Evolutionary conservation across 371 early-diverging fungal species (phyloP).

Genomic region (Actinomortierella ambigua): DNA sequence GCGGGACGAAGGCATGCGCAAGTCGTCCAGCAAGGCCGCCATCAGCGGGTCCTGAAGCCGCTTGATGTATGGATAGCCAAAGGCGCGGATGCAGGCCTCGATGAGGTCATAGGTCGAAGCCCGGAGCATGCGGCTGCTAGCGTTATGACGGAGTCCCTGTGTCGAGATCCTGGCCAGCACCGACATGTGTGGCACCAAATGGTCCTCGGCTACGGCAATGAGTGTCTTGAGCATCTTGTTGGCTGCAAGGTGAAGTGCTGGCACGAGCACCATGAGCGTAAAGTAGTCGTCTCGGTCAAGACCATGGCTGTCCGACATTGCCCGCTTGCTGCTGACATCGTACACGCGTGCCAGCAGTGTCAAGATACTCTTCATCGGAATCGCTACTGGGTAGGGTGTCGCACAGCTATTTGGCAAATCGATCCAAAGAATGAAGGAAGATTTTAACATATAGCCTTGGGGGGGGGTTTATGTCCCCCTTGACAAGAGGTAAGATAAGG

Average conservation of each 20-base stretch:
- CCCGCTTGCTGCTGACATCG: constrained; percentile 27
- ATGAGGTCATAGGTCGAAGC: constrained; percentile 34
- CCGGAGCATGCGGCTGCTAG: constrained; percentile 10
- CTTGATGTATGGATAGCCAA: constrained; percentile 40
- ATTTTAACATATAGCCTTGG: too few relatives aligned
- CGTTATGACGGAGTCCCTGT: constrained; percentile 26
- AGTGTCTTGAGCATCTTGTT: constrained; percentile 30
- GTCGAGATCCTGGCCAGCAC: constrained; percentile 32
- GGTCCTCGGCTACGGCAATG: constrained; percentile 32
- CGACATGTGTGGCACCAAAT: constrained; percentile 38
- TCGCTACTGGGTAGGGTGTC: too few relatives aligned
- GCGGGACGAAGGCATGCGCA: constrained; percentile 39
- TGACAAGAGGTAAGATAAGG: too few relatives aligned
- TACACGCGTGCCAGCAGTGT: constrained; percentile 40
- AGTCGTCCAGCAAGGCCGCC: constrained; percentile 30
- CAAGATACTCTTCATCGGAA: constrained; percentile 40
- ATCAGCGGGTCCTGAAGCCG: constrained; percentile 37
- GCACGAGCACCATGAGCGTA: constrained; percentile 26
- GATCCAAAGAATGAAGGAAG: too few relatives aligned
- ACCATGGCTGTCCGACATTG: constrained; percentile 40
- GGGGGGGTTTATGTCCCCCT: too few relatives aligned
- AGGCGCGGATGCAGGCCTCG: constrained; percentile 39
- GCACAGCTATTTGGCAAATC: too few relatives aligned
- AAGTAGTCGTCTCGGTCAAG: constrained; percentile 40
- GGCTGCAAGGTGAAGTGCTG: constrained; percentile 22